These are phyloP conservation scores for Phytophthora sansomeana DNA, from an alignment of 352 stramenopile species.

Conservation along the genomic window DNA sequence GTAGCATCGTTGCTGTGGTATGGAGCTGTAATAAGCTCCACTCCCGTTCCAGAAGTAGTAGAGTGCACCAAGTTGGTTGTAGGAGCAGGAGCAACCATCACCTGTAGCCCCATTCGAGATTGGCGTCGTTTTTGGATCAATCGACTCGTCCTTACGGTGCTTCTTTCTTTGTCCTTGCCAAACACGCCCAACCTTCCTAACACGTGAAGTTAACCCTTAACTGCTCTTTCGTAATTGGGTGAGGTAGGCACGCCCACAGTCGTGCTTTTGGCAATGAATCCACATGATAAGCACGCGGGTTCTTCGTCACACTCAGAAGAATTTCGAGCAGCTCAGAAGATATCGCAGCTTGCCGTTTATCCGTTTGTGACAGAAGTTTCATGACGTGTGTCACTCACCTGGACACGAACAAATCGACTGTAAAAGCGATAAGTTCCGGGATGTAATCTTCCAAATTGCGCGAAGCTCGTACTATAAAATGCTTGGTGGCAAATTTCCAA, in stretches of 20 bases:
- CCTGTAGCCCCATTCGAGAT: too few species aligned
- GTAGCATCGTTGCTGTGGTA: background rate
- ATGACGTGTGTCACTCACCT: background rate
- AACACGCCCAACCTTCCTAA: background rate
- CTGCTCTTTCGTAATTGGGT: background rate
- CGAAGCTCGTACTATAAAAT: conserved; percentile 17
- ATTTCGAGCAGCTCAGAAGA: conserved; percentile 4
- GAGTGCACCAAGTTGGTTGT: too few species aligned
- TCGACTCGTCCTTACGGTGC: too few species aligned
- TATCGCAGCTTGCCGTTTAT: too few species aligned
- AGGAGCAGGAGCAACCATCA: too few species aligned
- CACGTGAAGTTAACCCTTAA: too few species aligned
- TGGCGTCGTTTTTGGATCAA: too few species aligned
- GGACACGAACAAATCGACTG: too few species aligned
- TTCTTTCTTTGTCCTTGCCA: background rate
- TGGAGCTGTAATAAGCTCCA: background rate
- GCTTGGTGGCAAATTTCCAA: conserved; percentile 30
- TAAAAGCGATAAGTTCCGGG: conserved; percentile 25
- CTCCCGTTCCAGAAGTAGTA: too few species aligned
- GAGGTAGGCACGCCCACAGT: background rate
- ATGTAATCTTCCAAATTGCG: conserved; percentile 33
- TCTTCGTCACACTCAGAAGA: conserved; percentile 18
- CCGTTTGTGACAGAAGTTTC: too few species aligned
- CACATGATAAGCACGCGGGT: conserved; percentile 17
- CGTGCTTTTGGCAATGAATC: conserved; percentile 2